A percentile compares a stretch with the other conserved stretches of the same genome.
These are phyloP conservation scores for Termitomyces sp. DNA, from an alignment of 1,284 basidiomycete species.

Conservation along the genomic window DNA sequence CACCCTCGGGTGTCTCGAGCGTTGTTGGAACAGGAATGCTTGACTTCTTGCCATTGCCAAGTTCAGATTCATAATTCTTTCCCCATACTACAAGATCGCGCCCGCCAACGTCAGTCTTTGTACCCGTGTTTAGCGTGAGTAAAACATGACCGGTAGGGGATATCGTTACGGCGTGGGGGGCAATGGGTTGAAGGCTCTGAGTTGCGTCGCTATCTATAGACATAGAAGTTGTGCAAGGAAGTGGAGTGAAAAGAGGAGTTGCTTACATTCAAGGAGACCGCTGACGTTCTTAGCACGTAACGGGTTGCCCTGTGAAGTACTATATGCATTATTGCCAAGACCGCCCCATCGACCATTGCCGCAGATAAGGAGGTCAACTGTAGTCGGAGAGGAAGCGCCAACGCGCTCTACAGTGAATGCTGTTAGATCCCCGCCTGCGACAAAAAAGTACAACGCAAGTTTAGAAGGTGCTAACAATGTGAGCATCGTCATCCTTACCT, in stretches of 20 bases:
- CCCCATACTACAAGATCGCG: conserved; percentile 68
- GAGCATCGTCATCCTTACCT: conserved; percentile 34
- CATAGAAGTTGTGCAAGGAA: background rate
- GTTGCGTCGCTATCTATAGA: conserved; percentile 63
- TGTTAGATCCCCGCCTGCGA: conserved; percentile 67
- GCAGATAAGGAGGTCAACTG: conserved; percentile 73
- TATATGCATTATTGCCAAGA: conserved; percentile 78
- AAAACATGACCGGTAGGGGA: conserved; percentile 79
- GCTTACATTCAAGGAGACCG: conserved; percentile 79
- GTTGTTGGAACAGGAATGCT: conserved; percentile 67
- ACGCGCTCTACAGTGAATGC: conserved; percentile 73
- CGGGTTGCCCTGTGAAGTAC: conserved; percentile 69
- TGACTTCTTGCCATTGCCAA: conserved; percentile 81
- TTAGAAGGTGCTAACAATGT: background rate
- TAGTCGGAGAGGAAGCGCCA: conserved; percentile 35
- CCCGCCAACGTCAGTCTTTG: conserved; percentile 35
- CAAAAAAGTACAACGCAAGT: conserved; percentile 9
- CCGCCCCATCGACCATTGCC: conserved; percentile 86
- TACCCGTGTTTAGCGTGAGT: conserved; percentile 67
- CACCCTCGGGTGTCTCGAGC: conserved; percentile 46
- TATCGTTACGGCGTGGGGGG: conserved; percentile 64
- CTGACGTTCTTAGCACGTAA: conserved; percentile 78
- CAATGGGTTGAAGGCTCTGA: conserved; percentile 61
- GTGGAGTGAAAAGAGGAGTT: background rate
- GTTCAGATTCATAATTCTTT: conserved; percentile 69